A percentile compares a stretch with the other conserved stretches of the same genome.
phyloP scores from a whole-genome alignment of 75 land plant genomes.

The Pinus tabuliformis region DNA sequence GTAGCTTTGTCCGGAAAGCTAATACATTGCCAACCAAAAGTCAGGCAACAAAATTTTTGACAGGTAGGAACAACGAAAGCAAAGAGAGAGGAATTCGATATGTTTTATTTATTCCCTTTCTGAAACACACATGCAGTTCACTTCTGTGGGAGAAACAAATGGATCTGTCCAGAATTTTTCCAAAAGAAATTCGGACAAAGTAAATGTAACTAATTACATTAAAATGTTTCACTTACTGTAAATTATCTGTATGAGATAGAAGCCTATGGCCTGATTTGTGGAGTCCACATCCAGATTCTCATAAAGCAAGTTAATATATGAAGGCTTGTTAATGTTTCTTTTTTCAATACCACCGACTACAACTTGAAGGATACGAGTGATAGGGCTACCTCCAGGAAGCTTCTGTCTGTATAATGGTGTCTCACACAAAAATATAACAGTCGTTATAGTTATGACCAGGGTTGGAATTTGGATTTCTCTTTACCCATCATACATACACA shows the following conservation, averaged over 20 bases:
- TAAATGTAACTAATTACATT: no score
- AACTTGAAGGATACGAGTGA: slow-evolving; percentile 26
- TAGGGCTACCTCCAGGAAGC: slow-evolving; percentile 29
- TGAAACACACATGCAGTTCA: no score
- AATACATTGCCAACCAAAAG: not conserved
- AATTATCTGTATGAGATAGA: not conserved
- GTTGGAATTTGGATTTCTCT: slow-evolving; percentile 25
- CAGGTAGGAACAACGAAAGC: no score
- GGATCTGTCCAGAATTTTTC: no score
- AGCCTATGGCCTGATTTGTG: not conserved
- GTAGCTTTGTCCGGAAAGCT: slow-evolving; percentile 34
- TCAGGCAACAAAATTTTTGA: not conserved
- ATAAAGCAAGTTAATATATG: slow-evolving; percentile 22
- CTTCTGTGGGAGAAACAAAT: no score
- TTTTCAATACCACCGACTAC: slow-evolving; percentile 22
- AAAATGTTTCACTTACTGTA: not conserved
- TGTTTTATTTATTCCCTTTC: no score
- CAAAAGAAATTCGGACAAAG: no score
- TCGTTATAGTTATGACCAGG: slow-evolving; percentile 10
- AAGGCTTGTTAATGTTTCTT: slow-evolving; percentile 11
- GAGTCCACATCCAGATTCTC: slow-evolving; percentile 17
- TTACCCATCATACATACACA: no score
- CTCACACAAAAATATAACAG: slow-evolving; percentile 13
- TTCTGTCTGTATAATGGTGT: slow-evolving; percentile 22
- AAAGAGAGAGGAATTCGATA: no score